Percentiles rank a stretch among this genome's conserved stretches.
phyloP scores from a whole-genome alignment of 2,329 filamentous ascomycete species.

The Exophiala lecanii-corni region DNA sequence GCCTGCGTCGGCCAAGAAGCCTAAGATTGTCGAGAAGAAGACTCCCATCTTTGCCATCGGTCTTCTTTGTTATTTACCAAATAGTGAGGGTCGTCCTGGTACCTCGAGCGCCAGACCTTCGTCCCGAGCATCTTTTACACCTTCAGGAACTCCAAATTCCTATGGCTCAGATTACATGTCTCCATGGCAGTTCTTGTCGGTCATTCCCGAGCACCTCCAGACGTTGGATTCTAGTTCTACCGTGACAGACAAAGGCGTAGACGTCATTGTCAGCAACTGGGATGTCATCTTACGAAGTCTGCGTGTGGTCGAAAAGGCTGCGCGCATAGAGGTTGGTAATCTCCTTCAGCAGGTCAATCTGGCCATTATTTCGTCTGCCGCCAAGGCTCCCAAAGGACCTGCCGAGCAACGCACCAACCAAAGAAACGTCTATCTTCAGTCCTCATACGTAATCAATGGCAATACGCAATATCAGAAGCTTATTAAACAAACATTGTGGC shows the following conservation, averaged over 20 bases:
- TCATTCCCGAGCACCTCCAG: conserved; percentile 24
- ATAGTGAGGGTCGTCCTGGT: conserved; percentile 27
- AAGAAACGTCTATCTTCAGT: conserved; percentile 44
- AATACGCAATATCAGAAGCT: conserved; percentile 40
- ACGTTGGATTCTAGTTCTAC: conserved; percentile 14
- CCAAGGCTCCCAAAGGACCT: conserved; percentile 42
- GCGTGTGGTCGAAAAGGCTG: conserved; percentile 49
- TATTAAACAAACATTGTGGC: conserved; percentile 43
- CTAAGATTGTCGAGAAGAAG: conserved; percentile 48
- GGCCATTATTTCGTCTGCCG: conserved; percentile 28
- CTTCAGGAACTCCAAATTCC: conserved; percentile 21
- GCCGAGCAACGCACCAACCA: conserved; percentile 47
- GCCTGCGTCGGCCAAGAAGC: conserved; percentile 32
- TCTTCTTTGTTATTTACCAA: conserved; percentile 52
- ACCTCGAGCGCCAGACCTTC: conserved; percentile 15
- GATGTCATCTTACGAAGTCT: conserved; percentile 55
- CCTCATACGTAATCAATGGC: conserved; percentile 45
- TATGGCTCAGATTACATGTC: conserved; percentile 25
- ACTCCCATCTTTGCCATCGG: conserved; percentile 58
- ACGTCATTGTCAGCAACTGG: conserved; percentile 55
- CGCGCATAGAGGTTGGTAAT: conserved; percentile 48
- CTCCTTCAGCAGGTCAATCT: conserved; percentile 47
- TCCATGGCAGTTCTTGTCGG: conserved; percentile 27
- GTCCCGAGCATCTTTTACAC: conserved; percentile 17
- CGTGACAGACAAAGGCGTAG: conserved; percentile 48